Base-by-base conservation (phyloP, 257 asterid genomes). In the Fraxinus pennsylvanica region DNA sequence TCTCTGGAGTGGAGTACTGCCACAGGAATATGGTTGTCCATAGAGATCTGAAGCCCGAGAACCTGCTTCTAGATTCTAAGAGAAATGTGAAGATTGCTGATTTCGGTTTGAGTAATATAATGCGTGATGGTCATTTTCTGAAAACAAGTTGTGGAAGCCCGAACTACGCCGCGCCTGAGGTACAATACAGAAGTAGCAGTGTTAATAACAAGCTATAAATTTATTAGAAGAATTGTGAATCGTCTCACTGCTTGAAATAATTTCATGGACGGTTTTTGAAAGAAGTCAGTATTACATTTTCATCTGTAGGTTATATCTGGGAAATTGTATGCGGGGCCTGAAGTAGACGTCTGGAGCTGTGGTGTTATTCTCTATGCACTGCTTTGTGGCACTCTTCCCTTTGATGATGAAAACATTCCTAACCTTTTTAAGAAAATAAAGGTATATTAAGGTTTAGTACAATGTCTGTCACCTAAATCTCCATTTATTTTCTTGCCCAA, bases 61-160 rank as follows among this genome's bases (percentile, higher is more conserved):
- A 94, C 85, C 87, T 94, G 84, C 98, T 94, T 78, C 81, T 94
- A 81, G 97, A 94, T 89, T 91, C 98, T 63, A 91, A 88, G 80
- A 85, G 85, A 76, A 92, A 91, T 67, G 97, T 94, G 77, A 94
- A 92, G 82, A 92, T 94, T 76, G 98, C 98, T 84, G 97, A 94
- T 87, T 94, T 94, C 78, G 98, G 98, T 68, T 82, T 92, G 91
- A 92, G 98, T 80, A 94, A 92, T 84, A 84, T 94, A 57, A 94
- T 94, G 97, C 94, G 97, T 4, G 97, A 94, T 45, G 97, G 98
- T 76, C 98, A 94, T 89, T 94, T 94, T 85, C 89, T 94, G 82
- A 94, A 92, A 89, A 94, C 97, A 82, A 91, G 97, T 72, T 94
- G 98, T 75, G 98, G 98, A 75, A 94, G 98, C 84, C 98, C 98